Conservation (phyloP, 2,329 filamentous ascomycete genomes). For the Xylariales sp. region DNA sequence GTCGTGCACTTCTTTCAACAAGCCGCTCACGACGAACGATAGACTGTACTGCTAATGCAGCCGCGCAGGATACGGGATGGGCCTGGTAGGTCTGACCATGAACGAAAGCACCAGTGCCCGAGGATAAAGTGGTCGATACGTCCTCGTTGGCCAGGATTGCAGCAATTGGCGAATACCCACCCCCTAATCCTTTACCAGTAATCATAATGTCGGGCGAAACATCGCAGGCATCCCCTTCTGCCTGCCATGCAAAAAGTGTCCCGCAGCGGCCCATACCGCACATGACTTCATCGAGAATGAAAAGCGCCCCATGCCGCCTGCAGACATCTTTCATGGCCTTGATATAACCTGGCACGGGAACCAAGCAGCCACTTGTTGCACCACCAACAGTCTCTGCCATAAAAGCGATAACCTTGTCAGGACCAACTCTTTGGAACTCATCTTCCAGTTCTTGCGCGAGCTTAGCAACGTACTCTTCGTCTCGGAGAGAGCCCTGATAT, state of each 20-base stretch:
- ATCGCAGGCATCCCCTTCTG: too few species aligned
- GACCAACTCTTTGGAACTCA: conserved; percentile 59
- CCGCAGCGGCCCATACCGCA: conserved; percentile 40
- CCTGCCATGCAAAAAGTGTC: conserved; percentile 45
- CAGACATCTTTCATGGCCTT: conserved; percentile 64
- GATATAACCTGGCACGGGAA: conserved; percentile 64
- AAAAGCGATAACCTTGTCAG: conserved; percentile 66
- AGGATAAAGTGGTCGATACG: conserved; percentile 41
- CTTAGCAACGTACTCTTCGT: conserved; percentile 54
- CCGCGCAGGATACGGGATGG: conserved; percentile 33
- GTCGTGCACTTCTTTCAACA: conserved; percentile 22
- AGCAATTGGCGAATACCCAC: conserved; percentile 58
- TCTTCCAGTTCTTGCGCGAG: conserved; percentile 62
- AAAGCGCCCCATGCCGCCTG: conserved; percentile 63
- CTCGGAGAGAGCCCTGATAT: conserved; percentile 47
- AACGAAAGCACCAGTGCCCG: conserved; percentile 37
- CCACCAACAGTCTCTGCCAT: conserved; percentile 71
- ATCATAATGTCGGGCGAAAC: conserved; percentile 62
- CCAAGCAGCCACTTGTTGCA: conserved; percentile 65
- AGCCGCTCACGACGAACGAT: conserved; percentile 30
- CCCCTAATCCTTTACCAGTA: conserved; percentile 62
- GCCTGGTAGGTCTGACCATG: conserved; percentile 56
- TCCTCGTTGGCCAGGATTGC: conserved; percentile 50
- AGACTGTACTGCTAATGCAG: conserved; percentile 32
- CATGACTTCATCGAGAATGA: conserved; percentile 81